These are phyloP conservation scores for Elongisporangium anandrum DNA, from an alignment of 352 stramenopile genomes.

Conservation along the genomic window DNA sequence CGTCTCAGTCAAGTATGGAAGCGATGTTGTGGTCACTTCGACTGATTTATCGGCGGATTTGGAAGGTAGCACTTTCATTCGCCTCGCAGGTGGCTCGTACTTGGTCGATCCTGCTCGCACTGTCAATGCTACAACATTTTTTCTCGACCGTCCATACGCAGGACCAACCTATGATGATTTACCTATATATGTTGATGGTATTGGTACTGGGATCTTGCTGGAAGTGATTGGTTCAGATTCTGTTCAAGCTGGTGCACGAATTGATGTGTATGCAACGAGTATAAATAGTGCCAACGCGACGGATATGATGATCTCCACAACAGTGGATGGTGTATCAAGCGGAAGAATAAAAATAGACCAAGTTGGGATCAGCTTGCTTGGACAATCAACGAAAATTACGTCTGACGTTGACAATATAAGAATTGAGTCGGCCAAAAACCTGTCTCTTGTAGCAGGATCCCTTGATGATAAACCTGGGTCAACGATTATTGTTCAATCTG, in stretches of 20 bases:
- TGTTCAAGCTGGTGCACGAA: constrained; percentile 18
- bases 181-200: constrained; percentile 43
- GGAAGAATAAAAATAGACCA: constrained; percentile 35
- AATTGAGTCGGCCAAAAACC: constrained; percentile 24
- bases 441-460: constrained; percentile 22
- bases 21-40: constrained; percentile 35
- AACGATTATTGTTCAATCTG: constrained; percentile 22
- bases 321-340: constrained; percentile 12
- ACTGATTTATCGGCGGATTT: constrained; percentile 33
- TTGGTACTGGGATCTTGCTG: constrained; percentile 40
- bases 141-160: constrained; percentile 41
- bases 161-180: constrained; percentile 44
- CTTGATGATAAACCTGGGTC: constrained; percentile 38
- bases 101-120: constrained; percentile 34
- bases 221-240: constrained; percentile 18
- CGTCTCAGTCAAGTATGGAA: constrained; percentile 41
- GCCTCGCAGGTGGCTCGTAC: constrained; percentile 41
- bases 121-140: constrained; percentile 29
- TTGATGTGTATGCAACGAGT: constrained; percentile 28
- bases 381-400: constrained; percentile 25
- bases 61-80: constrained; percentile 33
- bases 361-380: constrained; percentile 27
- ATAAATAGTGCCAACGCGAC: constrained; percentile 14
- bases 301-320: constrained; percentile 35
- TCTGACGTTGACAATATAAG: constrained; percentile 38